Evolutionary conservation across 768 basidiomycete species (phyloP), one percentile per base, ranked within the genome.

Genomic region (Boletus subparvulus): DNA sequence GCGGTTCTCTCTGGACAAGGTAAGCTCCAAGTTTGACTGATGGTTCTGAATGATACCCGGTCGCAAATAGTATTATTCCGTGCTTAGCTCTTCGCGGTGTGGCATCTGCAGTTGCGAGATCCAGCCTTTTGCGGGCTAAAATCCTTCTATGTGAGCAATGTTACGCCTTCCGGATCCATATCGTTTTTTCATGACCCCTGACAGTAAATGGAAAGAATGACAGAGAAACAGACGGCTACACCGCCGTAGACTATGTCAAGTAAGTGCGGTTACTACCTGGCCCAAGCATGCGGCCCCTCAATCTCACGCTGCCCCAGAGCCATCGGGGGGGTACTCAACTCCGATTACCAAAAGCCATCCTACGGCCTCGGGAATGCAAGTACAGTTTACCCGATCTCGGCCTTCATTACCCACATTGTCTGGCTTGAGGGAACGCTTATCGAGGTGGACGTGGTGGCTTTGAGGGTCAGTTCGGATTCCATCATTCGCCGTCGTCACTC

Each of bases 1-100:
- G 94, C 67, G 94, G 94, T 6, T 96, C 94, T 2, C 75, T 98
- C 9, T 98, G 92, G 92, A 98, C 94, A 14, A 93, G 90, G 92
- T 87, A 51, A 48, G 78, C 42, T 47, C 45, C 9, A 30, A 30
- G 42, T 63, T 56, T 35, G 28, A 30, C 58, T 32, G 39, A 30
- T 45, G 16, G 21, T 50, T 48, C 59, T 51, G 30, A 52, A 52
- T 50, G 35, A 55, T 50, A 55, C 36, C 37, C 6, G 19, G 24
- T 52, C 33, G 12, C 50, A 47, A 54, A 43, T 61, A 92, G 90
- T 63, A 90, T 97, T 57, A 86, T 94, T n/a, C 94, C 94, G 0
- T 96, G 94, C 70, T 78, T 98, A 26, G 90, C 93, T 1, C 73
- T 98, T 30, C 83, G 85, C 52, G 91, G 92, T 2, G 86, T 96